phyloP scores from a whole-genome alignment of 768 basidiomycete species.

The Pholiota conissans region DNA sequence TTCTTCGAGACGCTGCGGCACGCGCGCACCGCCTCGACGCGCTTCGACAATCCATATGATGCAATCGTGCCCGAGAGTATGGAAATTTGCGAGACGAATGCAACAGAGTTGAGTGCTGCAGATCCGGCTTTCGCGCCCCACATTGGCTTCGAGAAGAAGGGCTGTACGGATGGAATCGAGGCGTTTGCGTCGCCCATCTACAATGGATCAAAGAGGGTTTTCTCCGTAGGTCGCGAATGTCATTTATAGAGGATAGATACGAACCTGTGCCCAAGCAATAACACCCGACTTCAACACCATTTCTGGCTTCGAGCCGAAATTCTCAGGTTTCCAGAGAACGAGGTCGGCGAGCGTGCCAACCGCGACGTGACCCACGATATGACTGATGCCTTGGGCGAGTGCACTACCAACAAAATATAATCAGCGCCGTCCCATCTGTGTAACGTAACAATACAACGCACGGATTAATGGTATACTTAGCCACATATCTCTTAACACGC shows the following conservation, averaged over 20 bases:
- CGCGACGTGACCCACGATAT: slow-evolving; percentile 82
- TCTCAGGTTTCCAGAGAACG: slow-evolving; percentile 93
- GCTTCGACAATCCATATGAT: slow-evolving; percentile 71
- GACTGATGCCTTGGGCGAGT: slow-evolving; percentile 90
- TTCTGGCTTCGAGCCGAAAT: slow-evolving; percentile 91
- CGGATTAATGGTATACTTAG: slow-evolving; percentile 99
- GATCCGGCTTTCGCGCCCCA: slow-evolving; percentile 82
- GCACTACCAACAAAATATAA: slow-evolving; percentile 51
- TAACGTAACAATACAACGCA: slow-evolving; percentile 38
- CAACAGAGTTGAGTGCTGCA: slow-evolving; percentile 81
- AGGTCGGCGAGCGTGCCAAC: slow-evolving; percentile 88
- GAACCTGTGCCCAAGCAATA: slow-evolving; percentile 86
- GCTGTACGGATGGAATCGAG: slow-evolving; percentile 95
- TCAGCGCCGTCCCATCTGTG: neutral
- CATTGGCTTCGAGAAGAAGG: slow-evolving; percentile 85
- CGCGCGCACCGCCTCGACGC: slow-evolving; percentile 68
- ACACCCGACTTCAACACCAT: slow-evolving; percentile 95
- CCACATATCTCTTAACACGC: slow-evolving; percentile 91
- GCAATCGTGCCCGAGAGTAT: slow-evolving; percentile 58
- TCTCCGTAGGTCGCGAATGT: neutral
- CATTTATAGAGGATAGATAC: slow-evolving; percentile 15
- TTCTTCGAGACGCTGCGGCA: slow-evolving; percentile 80
- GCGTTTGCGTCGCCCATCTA: slow-evolving; percentile 98
- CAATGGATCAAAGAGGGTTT: neutral
- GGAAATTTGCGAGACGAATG: slow-evolving; percentile 82